A percentile compares a stretch with the other conserved stretches of the same genome.
Conservation (phyloP, 2,329 filamentous ascomycete species). For the Blumeria hordei region DNA sequence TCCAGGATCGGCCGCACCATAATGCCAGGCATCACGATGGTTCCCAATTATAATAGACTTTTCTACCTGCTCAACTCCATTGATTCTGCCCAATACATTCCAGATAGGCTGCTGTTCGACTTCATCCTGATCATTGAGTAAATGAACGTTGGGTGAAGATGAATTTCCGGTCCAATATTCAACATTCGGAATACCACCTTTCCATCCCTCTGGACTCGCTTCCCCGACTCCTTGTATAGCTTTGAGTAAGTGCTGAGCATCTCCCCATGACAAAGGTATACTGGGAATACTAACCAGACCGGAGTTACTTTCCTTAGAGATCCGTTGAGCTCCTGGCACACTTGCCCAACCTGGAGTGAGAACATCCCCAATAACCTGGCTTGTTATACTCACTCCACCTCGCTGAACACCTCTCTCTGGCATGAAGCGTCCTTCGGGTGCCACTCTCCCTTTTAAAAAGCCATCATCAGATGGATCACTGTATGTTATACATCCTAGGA, state of each 20-base stretch:
- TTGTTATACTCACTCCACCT: slow-evolving; percentile 57
- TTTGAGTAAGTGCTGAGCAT: slow-evolving; percentile 59
- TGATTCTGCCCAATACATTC: slow-evolving; percentile 70
- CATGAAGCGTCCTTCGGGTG: slow-evolving; percentile 57
- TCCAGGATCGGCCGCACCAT: slow-evolving; percentile 66
- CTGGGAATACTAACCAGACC: slow-evolving; percentile 70
- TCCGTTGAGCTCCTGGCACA: slow-evolving; percentile 35
- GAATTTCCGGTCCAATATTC: slow-evolving; percentile 70
- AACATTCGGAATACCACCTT: slow-evolving; percentile 51
- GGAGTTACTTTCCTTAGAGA: slow-evolving; percentile 43
- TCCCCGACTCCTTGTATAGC: slow-evolving; percentile 52
- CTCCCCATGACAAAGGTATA: slow-evolving; percentile 69
- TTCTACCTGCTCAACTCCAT: slow-evolving; percentile 58
- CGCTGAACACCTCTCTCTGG: slow-evolving; percentile 64
- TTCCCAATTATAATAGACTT: slow-evolving; percentile 81
- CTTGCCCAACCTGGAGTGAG: slow-evolving; percentile 73
- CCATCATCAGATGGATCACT: slow-evolving; percentile 75
- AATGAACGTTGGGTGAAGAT: slow-evolving; percentile 50
- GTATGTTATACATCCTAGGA: slow-evolving; percentile 73
- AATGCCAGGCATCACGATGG: slow-evolving; percentile 80
- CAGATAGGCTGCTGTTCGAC: slow-evolving; percentile 62
- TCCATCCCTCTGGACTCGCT: slow-evolving; percentile 44
- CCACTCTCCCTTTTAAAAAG: slow-evolving; percentile 45
- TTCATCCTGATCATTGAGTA: slow-evolving; percentile 76
- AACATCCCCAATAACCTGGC: slow-evolving; percentile 73